These are phyloP conservation scores for Penicillium sp. DNA, from an alignment of 2,329 filamentous ascomycete genomes.

Conservation along the genomic window DNA sequence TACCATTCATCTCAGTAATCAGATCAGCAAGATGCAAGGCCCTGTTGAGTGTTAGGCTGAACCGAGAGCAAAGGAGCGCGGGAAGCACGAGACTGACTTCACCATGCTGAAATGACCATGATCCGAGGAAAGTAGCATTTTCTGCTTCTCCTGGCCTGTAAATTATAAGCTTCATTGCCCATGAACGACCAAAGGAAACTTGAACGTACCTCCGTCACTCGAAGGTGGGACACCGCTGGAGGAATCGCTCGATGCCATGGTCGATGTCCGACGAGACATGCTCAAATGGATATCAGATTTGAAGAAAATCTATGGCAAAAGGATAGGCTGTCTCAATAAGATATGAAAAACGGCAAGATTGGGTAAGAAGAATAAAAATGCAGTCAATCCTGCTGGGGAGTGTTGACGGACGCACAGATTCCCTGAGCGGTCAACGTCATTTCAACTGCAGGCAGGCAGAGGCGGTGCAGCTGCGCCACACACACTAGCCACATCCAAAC, in stretches of 20 bases:
- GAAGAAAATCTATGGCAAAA: conserved; percentile 5
- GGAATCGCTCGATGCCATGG: conserved; percentile 28
- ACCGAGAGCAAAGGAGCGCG: neutral
- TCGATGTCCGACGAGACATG: conserved; percentile 36
- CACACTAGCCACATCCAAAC: conserved; percentile 19
- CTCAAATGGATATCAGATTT: conserved; percentile 15
- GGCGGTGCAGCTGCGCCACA: conserved; percentile 25
- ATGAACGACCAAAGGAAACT: conserved; percentile 6
- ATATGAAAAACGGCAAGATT: conserved; percentile 8
- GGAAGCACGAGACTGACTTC: conserved; percentile 29
- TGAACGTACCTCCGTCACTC: conserved; percentile 29
- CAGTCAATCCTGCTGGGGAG: conserved; percentile 20
- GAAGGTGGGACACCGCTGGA: conserved; percentile 25
- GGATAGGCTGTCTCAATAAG: neutral
- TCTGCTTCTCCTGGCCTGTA: conserved; percentile 43
- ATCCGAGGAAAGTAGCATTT: conserved; percentile 41
- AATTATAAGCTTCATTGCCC: conserved; percentile 10
- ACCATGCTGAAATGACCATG: conserved; percentile 46
- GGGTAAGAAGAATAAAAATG: conserved; percentile 13
- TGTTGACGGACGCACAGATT: conserved; percentile 32
- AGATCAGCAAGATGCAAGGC: conserved; percentile 45
- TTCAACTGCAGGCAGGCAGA: conserved; percentile 15
- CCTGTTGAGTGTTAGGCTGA: conserved; percentile 22
- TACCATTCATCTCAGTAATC: conserved; percentile 45
- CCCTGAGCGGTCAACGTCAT: conserved; percentile 32